These are phyloP conservation scores for Coemansia sp. DNA, from an alignment of 192 early-diverging fungal genomes.

Conservation along the genomic window DNA sequence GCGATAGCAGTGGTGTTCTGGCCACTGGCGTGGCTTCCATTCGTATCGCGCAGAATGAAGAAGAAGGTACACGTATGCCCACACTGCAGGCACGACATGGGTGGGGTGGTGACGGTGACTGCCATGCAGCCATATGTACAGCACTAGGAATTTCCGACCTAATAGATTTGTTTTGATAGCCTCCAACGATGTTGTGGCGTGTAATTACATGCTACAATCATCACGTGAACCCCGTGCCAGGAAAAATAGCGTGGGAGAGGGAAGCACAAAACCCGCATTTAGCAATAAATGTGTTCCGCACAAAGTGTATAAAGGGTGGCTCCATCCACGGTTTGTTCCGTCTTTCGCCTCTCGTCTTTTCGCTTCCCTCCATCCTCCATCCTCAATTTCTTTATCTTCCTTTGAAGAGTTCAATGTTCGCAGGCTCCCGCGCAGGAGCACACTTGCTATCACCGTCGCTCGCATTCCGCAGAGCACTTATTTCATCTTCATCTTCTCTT, in stretches of 20 bases:
- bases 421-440: background rate
- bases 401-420: background rate
- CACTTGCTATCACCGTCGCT: background rate
- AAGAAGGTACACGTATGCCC: constrained; percentile 38
- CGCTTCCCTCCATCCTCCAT: background rate
- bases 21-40: constrained; percentile 41
- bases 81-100: constrained; percentile 32
- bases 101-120: constrained; percentile 34
- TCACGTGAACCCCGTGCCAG: constrained; percentile 8
- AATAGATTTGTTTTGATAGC: background rate
- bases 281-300: background rate
- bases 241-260: background rate
- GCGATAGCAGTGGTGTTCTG: constrained; percentile 40
- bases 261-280: background rate
- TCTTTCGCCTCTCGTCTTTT: background rate
- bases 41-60: constrained; percentile 34
- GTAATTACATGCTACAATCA: background rate
- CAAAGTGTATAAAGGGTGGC: background rate
- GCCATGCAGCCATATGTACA: constrained; percentile 4
- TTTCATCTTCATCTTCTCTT: background rate
- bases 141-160: background rate
- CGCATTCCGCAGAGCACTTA: background rate
- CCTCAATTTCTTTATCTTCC: background rate
- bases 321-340: too few relatives aligned
- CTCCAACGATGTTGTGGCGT: background rate